phyloP scores from a whole-genome alignment of 305 asterid genomes.

The Withania somnifera region DNA sequence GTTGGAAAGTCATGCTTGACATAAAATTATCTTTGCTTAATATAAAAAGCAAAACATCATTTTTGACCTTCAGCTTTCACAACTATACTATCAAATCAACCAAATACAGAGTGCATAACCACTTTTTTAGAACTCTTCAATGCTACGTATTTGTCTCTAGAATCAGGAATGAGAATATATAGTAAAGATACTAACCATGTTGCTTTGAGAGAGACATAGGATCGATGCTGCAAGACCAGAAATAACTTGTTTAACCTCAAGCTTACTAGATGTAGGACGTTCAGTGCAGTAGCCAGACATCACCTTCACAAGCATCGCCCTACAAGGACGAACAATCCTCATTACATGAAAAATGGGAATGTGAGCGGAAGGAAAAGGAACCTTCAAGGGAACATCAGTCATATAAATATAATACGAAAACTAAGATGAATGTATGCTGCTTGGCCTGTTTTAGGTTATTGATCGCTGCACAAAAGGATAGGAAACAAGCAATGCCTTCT shows the following conservation, averaged over 20 bases:
- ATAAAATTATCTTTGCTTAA: neutral
- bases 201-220: slow-evolving; percentile 50
- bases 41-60: neutral
- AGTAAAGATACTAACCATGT: slow-evolving; percentile 40
- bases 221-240: slow-evolving; percentile 74
- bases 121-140: neutral
- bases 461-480: neutral
- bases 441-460: neutral
- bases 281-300: slow-evolving; percentile 24
- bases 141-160: neutral
- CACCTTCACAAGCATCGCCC: slow-evolving; percentile 33
- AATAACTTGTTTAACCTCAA: slow-evolving; percentile 45
- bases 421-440: neutral
- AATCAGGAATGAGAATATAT: neutral
- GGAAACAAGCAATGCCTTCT: neutral
- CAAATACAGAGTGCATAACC: neutral
- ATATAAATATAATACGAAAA: neutral
- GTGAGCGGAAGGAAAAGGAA: neutral
- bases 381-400: neutral
- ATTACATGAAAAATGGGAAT: slow-evolving; percentile 1
- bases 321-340: slow-evolving; percentile 9
- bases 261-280: slow-evolving; percentile 18
- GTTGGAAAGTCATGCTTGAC: neutral
- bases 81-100: neutral
- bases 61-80: neutral